Base-by-base conservation (phyloP, 768 basidiomycete species). In the Coprinellus aureogranulatus region DNA sequence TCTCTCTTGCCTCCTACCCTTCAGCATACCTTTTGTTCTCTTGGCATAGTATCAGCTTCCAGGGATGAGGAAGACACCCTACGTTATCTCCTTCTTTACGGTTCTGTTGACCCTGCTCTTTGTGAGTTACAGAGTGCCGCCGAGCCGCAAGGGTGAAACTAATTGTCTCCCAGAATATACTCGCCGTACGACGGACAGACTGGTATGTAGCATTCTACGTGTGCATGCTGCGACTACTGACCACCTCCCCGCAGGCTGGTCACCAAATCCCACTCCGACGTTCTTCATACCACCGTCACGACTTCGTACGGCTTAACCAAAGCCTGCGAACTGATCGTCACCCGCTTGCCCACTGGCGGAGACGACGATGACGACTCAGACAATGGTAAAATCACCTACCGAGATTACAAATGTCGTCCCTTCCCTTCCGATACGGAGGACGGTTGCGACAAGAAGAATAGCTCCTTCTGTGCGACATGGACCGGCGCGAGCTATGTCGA, bases 401-500 rank as follows among this genome's bases (percentile, higher is more conserved):
- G 78, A 3, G 76, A 82, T 12, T 84, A 78, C 62, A 70, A 84
- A 48, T 92, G 90, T 61, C 83, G 88, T 52, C 64, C 71, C 4
- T 92, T 91, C 68, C 90, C 90, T 3, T 70, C 74, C 47, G 76
- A 80, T 18, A 81, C 80, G 0, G 67, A 71, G 20, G 82, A 82
- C 57, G 48, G 60, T 1, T 82, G 82, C 59, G 76, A 80, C 46
- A 66, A 81, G 44, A 81, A 85, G 59, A 85, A 87, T 58, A 70
- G 73, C 34, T 55, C 69, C 0, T 84, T 88, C 66, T 91, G 89
- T 68, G 78, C 81, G 8, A 75, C 79, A 37, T 91, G 90, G 90
- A 81, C 78, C 2, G 88, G 84, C 45, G 90, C 89, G 16, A 79
- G 80, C 1, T 92, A 89, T 66, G 71, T 81, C 47, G 76, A 80